Conservation (phyloP, 805 yeast species). For the Nematodospora valgi region DNA sequence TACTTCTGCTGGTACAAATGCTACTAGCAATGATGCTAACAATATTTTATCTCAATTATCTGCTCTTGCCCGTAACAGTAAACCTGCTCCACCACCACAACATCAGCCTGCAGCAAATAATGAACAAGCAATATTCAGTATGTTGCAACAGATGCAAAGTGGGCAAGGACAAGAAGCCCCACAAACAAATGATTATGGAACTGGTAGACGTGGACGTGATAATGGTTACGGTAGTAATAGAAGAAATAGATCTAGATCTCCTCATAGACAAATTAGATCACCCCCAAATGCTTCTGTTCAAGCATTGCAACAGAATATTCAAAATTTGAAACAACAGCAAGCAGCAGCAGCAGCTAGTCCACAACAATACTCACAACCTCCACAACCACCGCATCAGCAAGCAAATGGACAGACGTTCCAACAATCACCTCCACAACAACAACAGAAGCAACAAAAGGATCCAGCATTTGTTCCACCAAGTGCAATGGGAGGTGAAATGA, state of each 20-base stretch:
- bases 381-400: conserved; percentile 3
- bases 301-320: conserved; percentile 9
- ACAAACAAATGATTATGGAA: conserved; percentile 9
- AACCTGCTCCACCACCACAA: conserved; percentile 10
- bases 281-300: conserved; percentile 6
- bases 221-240: conserved; percentile 36
- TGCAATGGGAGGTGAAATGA: conserved; percentile 54
- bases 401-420: too few relatives aligned
- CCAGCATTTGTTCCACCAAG: conserved; percentile 17
- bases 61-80: conserved; percentile 29
- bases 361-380: conserved; percentile 6
- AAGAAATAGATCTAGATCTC: conserved; percentile 55
- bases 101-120: conserved; percentile 14
- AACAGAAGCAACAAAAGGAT: conserved; percentile 11
- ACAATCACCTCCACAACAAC: conserved; percentile 6
- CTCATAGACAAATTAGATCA: conserved; percentile 25
- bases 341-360: not conserved
- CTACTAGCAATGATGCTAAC: conserved; percentile 23
- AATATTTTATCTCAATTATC: conserved; percentile 43
- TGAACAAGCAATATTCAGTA: conserved; percentile 44
- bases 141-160: conserved; percentile 53
- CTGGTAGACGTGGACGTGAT: conserved; percentile 8
- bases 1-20: conserved; percentile 15
- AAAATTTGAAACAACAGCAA: conserved; percentile 14
- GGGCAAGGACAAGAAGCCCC: conserved; percentile 17